phyloP scores from a whole-genome alignment of 192 early-diverging fungal genomes.

The Coemansia umbellata region DNA sequence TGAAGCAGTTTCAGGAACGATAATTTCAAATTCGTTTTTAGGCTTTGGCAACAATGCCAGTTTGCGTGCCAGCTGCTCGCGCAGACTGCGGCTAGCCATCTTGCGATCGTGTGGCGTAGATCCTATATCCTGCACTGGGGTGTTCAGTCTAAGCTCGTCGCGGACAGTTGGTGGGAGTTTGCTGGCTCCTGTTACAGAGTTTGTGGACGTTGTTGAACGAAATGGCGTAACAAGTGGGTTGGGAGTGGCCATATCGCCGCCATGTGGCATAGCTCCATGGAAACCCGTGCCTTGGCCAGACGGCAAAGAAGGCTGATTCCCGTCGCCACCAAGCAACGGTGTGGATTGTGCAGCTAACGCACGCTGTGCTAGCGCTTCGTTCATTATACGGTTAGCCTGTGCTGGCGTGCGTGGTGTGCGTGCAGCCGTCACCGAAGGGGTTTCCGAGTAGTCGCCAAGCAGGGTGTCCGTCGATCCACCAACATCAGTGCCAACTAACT shows the following conservation, averaged over 20 bases:
- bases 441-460: slow-evolving; percentile 68
- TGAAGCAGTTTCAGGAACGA: slow-evolving; percentile 62
- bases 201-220: slow-evolving; percentile 22
- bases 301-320: slow-evolving; percentile 14
- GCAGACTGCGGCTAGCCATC: slow-evolving; percentile 45
- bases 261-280: slow-evolving; percentile 59
- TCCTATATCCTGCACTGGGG: slow-evolving; percentile 29
- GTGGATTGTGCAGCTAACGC: slow-evolving; percentile 73
- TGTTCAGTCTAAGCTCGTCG: slow-evolving; percentile 63
- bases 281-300: slow-evolving; percentile 57
- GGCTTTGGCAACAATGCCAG: slow-evolving; percentile 78
- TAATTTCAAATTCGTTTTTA: slow-evolving; percentile 90
- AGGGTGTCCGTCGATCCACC: slow-evolving; percentile 59
- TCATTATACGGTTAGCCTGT: slow-evolving; percentile 63
- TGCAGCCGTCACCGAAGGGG: slow-evolving; percentile 39
- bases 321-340: slow-evolving; percentile 79
- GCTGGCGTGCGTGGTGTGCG: slow-evolving; percentile 50
- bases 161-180: slow-evolving; percentile 46
- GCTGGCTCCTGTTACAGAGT: slow-evolving; percentile 54
- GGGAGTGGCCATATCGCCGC: slow-evolving; percentile 62
- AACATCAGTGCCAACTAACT: slow-evolving; percentile 59
- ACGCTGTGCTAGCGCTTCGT: slow-evolving; percentile 79
- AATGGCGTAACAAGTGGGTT: slow-evolving; percentile 62
- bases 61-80: slow-evolving; percentile 66
- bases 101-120: slow-evolving; percentile 71